Conservation (phyloP, 2,329 filamentous ascomycete genomes). For the Peltaster fructicola region DNA sequence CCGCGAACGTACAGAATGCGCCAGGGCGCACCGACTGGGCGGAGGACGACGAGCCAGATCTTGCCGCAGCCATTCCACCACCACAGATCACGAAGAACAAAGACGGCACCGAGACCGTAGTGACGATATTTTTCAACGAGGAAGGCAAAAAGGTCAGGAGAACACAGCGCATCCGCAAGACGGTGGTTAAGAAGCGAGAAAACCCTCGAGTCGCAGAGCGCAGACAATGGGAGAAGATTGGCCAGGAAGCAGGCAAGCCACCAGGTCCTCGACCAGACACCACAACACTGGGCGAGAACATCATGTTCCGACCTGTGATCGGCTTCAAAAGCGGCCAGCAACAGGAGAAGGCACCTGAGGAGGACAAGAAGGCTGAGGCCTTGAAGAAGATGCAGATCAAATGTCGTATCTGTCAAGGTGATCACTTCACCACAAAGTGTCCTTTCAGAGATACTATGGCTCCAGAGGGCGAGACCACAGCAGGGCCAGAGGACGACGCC, state of each 20-base stretch:
- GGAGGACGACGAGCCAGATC: slow-evolving; percentile 63
- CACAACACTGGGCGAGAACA: slow-evolving; percentile 91
- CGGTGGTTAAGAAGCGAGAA: slow-evolving; percentile 80
- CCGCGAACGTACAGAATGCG: slow-evolving; percentile 16
- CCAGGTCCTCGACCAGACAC: slow-evolving; percentile 73
- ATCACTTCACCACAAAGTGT: slow-evolving; percentile 98
- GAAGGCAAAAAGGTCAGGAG: slow-evolving; percentile 93
- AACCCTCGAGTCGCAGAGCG: slow-evolving; percentile 95
- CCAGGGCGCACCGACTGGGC: slow-evolving; percentile 62
- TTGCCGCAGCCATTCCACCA: slow-evolving; percentile 68
- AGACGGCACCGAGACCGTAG: slow-evolving; percentile 92
- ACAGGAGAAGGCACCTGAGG: slow-evolving; percentile 50
- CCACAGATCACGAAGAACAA: slow-evolving; percentile 89
- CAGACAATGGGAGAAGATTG: slow-evolving; percentile 86
- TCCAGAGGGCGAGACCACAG: slow-evolving; percentile 40
- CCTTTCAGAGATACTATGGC: slow-evolving; percentile 99
- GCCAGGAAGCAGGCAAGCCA: slow-evolving; percentile 68
- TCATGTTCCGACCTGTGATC: slow-evolving; percentile 79
- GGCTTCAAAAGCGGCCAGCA: slow-evolving; percentile 89
- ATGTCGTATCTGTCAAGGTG: slow-evolving; percentile 95
- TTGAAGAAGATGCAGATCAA: slow-evolving; percentile 99
- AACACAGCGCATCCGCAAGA: slow-evolving; percentile 85
- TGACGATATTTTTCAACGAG: slow-evolving; percentile 81
- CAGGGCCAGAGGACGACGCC: slow-evolving; percentile 29
- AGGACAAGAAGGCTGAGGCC: slow-evolving; percentile 50